Conservation (phyloP, 495 filamentous ascomycete genomes). For the Aspergillus mulundensis region DNA sequence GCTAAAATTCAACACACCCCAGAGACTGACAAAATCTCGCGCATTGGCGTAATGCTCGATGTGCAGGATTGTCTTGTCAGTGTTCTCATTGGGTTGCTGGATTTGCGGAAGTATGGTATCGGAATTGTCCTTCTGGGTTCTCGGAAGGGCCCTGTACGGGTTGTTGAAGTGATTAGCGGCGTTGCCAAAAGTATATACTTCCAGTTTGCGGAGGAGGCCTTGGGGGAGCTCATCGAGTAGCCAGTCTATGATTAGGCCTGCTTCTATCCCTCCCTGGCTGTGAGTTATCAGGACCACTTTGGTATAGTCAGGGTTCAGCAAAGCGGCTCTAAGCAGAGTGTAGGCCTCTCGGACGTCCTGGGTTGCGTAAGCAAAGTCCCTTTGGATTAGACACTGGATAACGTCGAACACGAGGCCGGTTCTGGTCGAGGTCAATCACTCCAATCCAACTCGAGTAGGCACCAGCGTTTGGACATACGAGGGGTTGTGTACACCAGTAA, state of each 20-base stretch:
- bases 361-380: conserved; percentile 70
- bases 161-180: conserved; percentile 90
- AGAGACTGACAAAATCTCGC: conserved; percentile 69
- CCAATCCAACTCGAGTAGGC: neutral
- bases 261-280: conserved; percentile 78
- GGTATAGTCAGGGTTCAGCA: conserved; percentile 45
- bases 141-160: conserved; percentile 40
- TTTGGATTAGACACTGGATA: conserved; percentile 71
- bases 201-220: conserved; percentile 61
- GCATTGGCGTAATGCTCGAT: conserved; percentile 86
- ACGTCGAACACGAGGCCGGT: conserved; percentile 68
- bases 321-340: conserved; percentile 24
- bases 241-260: conserved; percentile 71
- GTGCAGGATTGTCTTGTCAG: conserved; percentile 50
- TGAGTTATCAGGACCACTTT: conserved; percentile 79
- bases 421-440: conserved; percentile 11
- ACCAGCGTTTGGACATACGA: conserved; percentile 41
- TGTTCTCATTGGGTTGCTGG: neutral
- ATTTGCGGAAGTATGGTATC: neutral
- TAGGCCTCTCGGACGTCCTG: conserved; percentile 55
- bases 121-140: neutral
- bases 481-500: conserved; percentile 79
- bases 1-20: conserved; percentile 67
- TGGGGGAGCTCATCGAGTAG: conserved; percentile 71
- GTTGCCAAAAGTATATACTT: conserved; percentile 82